Conservation (phyloP, 768 basidiomycete species). For the Gautieria morchelliformis region DNA sequence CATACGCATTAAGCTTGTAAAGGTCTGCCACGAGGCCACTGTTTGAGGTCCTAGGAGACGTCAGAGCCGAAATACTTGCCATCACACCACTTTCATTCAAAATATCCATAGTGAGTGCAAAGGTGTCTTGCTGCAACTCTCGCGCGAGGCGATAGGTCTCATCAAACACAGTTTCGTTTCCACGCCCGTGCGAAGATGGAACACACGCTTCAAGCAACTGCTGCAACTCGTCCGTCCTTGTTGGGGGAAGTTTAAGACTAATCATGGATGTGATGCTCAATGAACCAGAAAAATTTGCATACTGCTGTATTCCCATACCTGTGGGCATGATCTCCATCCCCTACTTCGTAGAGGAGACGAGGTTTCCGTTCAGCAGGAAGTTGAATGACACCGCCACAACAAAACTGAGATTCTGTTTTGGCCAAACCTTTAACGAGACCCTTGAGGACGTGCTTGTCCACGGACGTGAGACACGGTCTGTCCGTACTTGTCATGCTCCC, state of each 20-base stretch:
- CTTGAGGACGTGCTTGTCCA: background rate
- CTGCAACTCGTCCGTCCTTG: background rate
- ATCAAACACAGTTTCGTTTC: constrained; percentile 30
- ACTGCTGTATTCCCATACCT: background rate
- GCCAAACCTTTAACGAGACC: background rate
- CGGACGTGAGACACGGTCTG: background rate
- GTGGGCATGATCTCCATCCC: background rate
- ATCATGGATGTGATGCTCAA: background rate
- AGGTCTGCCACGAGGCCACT: constrained; percentile 19
- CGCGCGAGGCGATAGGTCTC: constrained; percentile 37
- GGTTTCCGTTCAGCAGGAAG: background rate
- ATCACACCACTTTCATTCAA: constrained; percentile 19
- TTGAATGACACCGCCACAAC: background rate
- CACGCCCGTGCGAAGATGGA: constrained; percentile 31
- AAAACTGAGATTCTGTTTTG: background rate
- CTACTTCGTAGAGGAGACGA: background rate
- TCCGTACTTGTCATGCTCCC: background rate
- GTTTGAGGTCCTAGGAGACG: constrained; percentile 12
- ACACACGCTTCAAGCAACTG: constrained; percentile 26
- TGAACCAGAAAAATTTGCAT: background rate
- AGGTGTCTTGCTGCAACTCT: constrained; percentile 31
- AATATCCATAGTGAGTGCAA: constrained; percentile 25
- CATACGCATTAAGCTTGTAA: constrained; percentile 38
- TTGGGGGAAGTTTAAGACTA: background rate
- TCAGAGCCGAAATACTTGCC: constrained; percentile 9